Percentiles rank a stretch among this genome's conserved stretches.
These are phyloP conservation scores for Colletotrichum sidae DNA, from an alignment of 2,329 filamentous ascomycete species.

Conservation along the genomic window DNA sequence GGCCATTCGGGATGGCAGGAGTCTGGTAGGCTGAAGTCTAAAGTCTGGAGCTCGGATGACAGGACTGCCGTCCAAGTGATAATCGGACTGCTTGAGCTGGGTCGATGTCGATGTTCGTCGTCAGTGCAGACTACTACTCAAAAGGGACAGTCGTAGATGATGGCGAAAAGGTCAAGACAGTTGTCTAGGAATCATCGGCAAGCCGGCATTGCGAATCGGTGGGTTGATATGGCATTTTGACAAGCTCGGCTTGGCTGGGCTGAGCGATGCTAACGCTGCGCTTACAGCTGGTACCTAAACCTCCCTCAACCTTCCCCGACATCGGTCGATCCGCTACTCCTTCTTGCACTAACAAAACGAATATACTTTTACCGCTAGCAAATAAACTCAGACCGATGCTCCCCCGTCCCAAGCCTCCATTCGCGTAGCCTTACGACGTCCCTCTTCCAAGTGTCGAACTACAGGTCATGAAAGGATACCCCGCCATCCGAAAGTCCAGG, in stretches of 20 bases:
- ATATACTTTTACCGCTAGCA: too few species aligned
- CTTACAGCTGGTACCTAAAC: constrained; percentile 25
- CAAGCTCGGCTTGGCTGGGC: constrained; percentile 26
- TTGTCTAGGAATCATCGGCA: constrained; percentile 22
- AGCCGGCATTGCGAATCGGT: constrained; percentile 18
- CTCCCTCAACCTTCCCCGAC: background rate
- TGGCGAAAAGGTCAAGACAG: constrained; percentile 22
- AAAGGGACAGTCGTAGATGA: constrained; percentile 39
- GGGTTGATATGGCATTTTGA: constrained; percentile 32
- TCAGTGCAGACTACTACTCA: constrained; percentile 9
- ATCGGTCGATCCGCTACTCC: background rate
- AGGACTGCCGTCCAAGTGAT: too few species aligned
- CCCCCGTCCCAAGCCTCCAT: constrained; percentile 3
- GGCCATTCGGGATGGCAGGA: constrained; percentile 16
- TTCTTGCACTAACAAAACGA: background rate
- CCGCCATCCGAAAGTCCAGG: constrained; percentile 19
- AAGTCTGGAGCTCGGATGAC: too few species aligned
- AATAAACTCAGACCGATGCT: too few species aligned
- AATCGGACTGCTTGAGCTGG: too few species aligned
- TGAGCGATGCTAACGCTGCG: constrained; percentile 17
- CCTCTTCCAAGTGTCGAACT: constrained; percentile 17
- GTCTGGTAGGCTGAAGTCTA: background rate
- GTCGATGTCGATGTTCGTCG: constrained; percentile 35
- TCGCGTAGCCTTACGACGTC: constrained; percentile 35
- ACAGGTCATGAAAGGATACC: constrained; percentile 16